These are phyloP conservation scores for Xerocomus potaroensis DNA, from an alignment of 768 basidiomycete genomes.

Conservation along the genomic window DNA sequence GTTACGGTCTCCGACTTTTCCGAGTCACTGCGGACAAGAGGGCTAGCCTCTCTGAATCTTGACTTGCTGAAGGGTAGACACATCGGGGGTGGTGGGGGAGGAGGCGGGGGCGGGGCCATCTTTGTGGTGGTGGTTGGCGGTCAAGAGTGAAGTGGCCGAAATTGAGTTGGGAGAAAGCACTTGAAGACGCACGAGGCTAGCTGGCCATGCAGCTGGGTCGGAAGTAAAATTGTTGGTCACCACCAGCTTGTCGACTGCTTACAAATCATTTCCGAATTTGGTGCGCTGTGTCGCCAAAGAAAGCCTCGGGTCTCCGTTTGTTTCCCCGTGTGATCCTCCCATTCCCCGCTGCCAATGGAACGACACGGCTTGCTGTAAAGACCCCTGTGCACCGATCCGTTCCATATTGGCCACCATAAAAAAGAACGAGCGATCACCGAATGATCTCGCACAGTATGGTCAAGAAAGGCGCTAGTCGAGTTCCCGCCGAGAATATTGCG, in stretches of 20 bases:
- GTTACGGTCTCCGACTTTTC: constrained; percentile 45
- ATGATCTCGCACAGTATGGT: background rate
- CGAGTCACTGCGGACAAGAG: constrained; percentile 32
- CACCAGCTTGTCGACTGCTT: constrained; percentile 20
- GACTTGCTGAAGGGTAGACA: constrained; percentile 51
- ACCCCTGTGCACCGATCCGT: constrained; percentile 12
- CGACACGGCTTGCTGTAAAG: constrained; percentile 11
- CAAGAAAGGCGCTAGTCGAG: background rate
- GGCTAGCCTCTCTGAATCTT: constrained; percentile 26
- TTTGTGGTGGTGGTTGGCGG: constrained; percentile 24
- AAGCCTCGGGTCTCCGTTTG: constrained; percentile 13
- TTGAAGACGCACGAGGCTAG: constrained; percentile 28
- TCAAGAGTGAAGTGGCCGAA: constrained; percentile 15
- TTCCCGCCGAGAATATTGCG: background rate
- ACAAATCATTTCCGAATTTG: constrained; percentile 22
- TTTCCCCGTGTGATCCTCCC: constrained; percentile 19
- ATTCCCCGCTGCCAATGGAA: constrained; percentile 11
- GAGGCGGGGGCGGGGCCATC: constrained; percentile 49
- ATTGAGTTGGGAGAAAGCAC: constrained; percentile 13
- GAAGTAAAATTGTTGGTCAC: constrained; percentile 21
- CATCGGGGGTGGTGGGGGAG: constrained; percentile 47
- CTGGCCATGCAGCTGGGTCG: constrained; percentile 17
- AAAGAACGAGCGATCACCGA: background rate
- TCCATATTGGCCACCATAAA: constrained; percentile 4
- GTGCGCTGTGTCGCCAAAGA: constrained; percentile 21